phyloP scores from a whole-genome alignment of 108 stramenopile genomes.

The Cylindrotheca fusiformis region DNA sequence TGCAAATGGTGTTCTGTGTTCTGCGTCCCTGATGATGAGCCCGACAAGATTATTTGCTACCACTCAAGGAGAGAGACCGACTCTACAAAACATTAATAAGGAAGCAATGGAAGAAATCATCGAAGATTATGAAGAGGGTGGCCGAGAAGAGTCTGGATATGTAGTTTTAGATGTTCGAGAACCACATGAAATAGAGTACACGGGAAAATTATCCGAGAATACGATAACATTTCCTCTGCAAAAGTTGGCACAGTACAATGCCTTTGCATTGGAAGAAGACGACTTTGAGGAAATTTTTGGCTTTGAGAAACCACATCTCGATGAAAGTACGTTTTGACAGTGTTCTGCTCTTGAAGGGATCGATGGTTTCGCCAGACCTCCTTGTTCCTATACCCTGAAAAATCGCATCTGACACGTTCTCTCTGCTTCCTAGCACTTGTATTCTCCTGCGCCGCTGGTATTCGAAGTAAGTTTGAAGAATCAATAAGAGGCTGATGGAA shows the following conservation, averaged over 20 bases:
- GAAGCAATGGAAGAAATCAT: slow-evolving; percentile 66
- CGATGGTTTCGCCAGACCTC: too few species aligned
- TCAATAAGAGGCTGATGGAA: too few species aligned
- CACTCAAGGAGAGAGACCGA: not conserved
- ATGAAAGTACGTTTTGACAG: slow-evolving; percentile 30
- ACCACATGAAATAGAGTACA: slow-evolving; percentile 44
- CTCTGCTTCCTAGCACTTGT: slow-evolving; percentile 35
- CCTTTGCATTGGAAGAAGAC: slow-evolving; percentile 65
- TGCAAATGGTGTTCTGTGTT: too few species aligned
- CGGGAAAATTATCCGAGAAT: slow-evolving; percentile 60
- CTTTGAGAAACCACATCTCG: slow-evolving; percentile 64
- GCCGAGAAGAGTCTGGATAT: slow-evolving; percentile 65
- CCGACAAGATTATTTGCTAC: slow-evolving; percentile 10
- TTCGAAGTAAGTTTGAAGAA: slow-evolving; percentile 44
- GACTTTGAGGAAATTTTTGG: slow-evolving; percentile 71
- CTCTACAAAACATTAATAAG: slow-evolving; percentile 24
- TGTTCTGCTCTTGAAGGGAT: too few species aligned
- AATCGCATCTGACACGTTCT: too few species aligned
- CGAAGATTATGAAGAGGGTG: slow-evolving; percentile 55
- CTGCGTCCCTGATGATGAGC: too few species aligned
- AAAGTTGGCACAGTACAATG: slow-evolving; percentile 27
- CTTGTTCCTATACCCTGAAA: too few species aligned
- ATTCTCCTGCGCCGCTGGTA: slow-evolving; percentile 72
- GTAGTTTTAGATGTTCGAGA: slow-evolving; percentile 74
- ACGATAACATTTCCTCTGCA: slow-evolving; percentile 62